These are phyloP conservation scores for Russula olivacea DNA, from an alignment of 768 basidiomycete genomes.

Conservation along the genomic window DNA sequence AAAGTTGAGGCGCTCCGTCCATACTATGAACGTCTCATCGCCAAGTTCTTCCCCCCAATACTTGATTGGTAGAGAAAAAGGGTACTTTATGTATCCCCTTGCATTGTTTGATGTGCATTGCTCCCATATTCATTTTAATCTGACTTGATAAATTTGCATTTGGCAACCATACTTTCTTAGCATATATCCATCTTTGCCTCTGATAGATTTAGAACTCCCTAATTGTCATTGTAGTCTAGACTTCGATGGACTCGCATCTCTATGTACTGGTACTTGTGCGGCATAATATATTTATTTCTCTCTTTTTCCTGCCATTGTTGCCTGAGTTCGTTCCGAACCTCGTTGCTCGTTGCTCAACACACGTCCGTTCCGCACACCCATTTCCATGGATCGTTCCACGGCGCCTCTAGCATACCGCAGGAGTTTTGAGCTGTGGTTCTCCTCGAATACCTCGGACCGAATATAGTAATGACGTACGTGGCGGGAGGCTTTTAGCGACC, in stretches of 20 bases:
- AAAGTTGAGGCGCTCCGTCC: conserved; percentile 59
- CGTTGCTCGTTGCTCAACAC: neutral
- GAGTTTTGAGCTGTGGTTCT: neutral
- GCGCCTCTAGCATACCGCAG: neutral
- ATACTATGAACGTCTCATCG: conserved; percentile 79
- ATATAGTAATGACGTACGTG: conserved; percentile 14
- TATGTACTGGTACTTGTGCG: neutral
- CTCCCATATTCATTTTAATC: conserved; percentile 8
- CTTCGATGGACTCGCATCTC: neutral
- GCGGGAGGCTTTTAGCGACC: neutral
- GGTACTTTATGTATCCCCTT: neutral
- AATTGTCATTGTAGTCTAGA: neutral
- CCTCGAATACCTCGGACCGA: neutral
- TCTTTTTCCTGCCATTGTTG: neutral
- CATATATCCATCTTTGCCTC: neutral
- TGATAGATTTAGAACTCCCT: conserved; percentile 17
- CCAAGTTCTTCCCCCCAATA: conserved; percentile 77
- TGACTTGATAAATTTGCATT: neutral
- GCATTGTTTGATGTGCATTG: conserved; percentile 12
- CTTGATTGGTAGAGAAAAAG: conserved; percentile 62
- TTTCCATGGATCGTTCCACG: conserved; percentile 6
- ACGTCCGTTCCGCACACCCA: neutral
- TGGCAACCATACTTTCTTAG: conserved; percentile 7
- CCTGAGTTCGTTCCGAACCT: neutral
- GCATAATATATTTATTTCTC: conserved; percentile 1